These are phyloP conservation scores for Oryza glumipatula DNA, from an alignment of 176 grass and related monocot genomes.

Conservation along the genomic window DNA sequence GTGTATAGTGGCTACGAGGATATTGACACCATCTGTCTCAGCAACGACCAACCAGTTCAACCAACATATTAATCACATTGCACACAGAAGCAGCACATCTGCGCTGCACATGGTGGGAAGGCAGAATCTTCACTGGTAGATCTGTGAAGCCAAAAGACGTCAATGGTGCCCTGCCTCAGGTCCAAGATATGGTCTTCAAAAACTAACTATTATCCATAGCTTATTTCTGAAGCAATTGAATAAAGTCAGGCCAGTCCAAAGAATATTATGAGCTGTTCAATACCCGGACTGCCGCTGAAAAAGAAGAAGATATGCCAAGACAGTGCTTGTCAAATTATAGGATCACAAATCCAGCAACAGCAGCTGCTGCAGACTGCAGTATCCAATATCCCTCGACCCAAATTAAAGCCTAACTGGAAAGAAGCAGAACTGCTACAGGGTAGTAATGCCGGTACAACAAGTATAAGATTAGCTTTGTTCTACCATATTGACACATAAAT, in stretches of 20 bases:
- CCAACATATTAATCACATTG: not conserved
- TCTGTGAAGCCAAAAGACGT: conserved; percentile 8
- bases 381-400: not conserved
- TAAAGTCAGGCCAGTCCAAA: not conserved
- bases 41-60: not conserved
- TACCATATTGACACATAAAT: not conserved
- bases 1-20: not conserved
- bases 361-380: not conserved
- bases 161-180: not conserved
- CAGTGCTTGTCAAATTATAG: not conserved
- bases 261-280: conserved; percentile 6
- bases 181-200: not conserved
- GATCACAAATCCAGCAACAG: not conserved
- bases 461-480: not conserved
- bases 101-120: not conserved
- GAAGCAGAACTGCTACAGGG: not conserved
- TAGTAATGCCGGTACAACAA: not conserved
- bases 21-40: not conserved
- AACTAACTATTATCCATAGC: not conserved
- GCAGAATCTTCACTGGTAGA: not conserved
- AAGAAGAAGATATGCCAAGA: not conserved
- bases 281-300: not conserved
- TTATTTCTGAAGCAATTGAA: conserved; percentile 10
- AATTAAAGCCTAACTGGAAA: conserved; percentile 16
- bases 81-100: not conserved